Evolutionary conservation across 2,329 filamentous ascomycete species (phyloP).

Genomic region (Hymenoscyphus repandus): DNA sequence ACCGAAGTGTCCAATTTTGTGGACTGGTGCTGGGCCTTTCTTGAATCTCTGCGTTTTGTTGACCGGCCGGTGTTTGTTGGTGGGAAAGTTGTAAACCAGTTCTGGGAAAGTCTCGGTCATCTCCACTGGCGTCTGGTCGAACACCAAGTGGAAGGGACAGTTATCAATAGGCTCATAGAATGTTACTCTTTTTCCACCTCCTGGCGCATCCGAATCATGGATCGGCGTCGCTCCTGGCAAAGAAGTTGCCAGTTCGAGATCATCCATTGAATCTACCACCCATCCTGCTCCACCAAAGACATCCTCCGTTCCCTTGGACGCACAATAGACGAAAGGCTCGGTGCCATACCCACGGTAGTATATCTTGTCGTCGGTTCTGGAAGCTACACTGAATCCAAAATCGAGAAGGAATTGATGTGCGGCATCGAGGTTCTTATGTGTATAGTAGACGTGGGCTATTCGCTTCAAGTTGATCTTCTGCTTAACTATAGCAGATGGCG

Average conservation of each 20-base stretch:
- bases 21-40: conserved; percentile 42
- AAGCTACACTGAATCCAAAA: conserved; percentile 17
- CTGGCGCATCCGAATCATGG: conserved; percentile 47
- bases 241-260: conserved; percentile 46
- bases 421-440: conserved; percentile 19
- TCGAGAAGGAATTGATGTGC: conserved; percentile 23
- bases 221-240: conserved; percentile 44
- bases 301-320: conserved; percentile 41
- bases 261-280: conserved; percentile 49
- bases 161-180: conserved; percentile 48
- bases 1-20: conserved; percentile 52
- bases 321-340: conserved; percentile 55
- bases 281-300: conserved; percentile 54
- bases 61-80: conserved; percentile 42
- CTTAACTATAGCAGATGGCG: conserved; percentile 21
- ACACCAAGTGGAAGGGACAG: conserved; percentile 52
- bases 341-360: conserved; percentile 58
- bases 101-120: conserved; percentile 36
- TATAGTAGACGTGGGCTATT: conserved; percentile 26
- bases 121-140: conserved; percentile 43
- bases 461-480: conserved; percentile 28
- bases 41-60: conserved; percentile 48
- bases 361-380: conserved; percentile 34
- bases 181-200: conserved; percentile 47
- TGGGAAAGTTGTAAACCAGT: conserved; percentile 43